Base-by-base conservation (phyloP, 108 stramenopile species). In the Stephanodiscus minutulus region DNA sequence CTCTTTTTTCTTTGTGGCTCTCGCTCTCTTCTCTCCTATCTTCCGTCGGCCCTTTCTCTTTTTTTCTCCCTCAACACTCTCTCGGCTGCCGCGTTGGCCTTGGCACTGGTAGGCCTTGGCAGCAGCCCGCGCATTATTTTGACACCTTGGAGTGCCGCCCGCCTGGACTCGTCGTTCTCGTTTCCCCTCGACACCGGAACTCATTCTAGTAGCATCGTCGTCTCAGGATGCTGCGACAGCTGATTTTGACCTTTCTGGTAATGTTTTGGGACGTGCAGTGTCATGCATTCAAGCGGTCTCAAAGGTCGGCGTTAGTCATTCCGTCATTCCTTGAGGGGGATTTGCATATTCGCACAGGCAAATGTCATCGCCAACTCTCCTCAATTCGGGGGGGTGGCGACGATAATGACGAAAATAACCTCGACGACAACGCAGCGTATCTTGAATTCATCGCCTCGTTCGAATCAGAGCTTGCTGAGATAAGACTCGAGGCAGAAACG, bases 391-490 rank as follows among this genome's bases (percentile, higher is more conserved):
- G 67, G 8, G 67, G 67, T 0, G 57, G 56, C n/a, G 24, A 70
- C 44, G 58, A 29, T 11, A n/a, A 78, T 24, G 54, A 66, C n/a
- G 49, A 60, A 18, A 60, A 46, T 10, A 68, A 66, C 6, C 12
- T 47, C 13, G 49, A 61, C 22, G 71, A 79, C 2, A 55, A 55
- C 43, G 33, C 48, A 35, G 41, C 61, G 39, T 50, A 62, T 28
- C 67, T 60, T 22, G 25, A 73, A 9, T 63, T 79, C 62, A 68
- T 79, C 27, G 50, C 71, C 31, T 79, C 78, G 0, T 79, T 79
- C 68, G 78, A 79, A 73, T 72, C 78, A 29, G 72, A 79, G 35
- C 70, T 79, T 24, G 53, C 62, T n/a, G 72, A 79, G 68, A 79
- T 79, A 46, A 47, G 71, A 49, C 71, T 53, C 18, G 62, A 79